Evolutionary conservation across 2,329 filamentous ascomycete genomes (phyloP), one percentile per base, ranked within the genome.

Genomic region (Huntiella moniliformis): DNA sequence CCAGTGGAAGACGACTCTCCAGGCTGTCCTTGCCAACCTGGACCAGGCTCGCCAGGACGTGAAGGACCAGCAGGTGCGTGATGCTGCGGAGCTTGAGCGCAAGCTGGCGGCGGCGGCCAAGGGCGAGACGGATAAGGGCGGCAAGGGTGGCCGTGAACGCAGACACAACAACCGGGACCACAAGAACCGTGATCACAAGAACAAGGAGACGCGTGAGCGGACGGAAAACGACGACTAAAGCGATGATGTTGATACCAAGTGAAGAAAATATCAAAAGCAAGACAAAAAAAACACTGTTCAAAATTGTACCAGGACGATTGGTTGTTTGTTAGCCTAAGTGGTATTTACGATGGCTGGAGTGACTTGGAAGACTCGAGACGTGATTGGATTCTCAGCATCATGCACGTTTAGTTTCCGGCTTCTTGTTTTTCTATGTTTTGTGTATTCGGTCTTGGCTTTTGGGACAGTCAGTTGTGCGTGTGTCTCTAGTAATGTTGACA

Each of bases 1-100:
- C 65, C 82, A 86, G 61, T 96, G 88, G 88, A 79, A 82, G 62
- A 71, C 75, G 55, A 88, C 83, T 55, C 68, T 96, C 56, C 73
- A 76, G 58, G 77, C 75, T 54, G 86, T 98, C 13, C 67, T 92
- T 54, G 67, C 70, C 47, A 83, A 91, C 39, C 73, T 96, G 53
- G 75, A 79, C 57, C 69, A 74, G 59, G 84, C 93, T 68, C 80
- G 92, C 69, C 71, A 79, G 64, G 79, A 82, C 56, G 87, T 81
- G 54, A 71, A 81, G 55, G 67, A 75, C 45, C 77, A 83, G 62
- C 79, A 77, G 65, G 85, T 92, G 67, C 79, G 79, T 54, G 84
- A 85, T 64, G 63, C 71, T 53, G 76, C 77, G 60, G 78, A 82
- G 60, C 62, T 75, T 17, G 81, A 85, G 65, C 70, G 76, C 55